These are phyloP conservation scores for Alternaria panax DNA, from an alignment of 2,329 filamentous ascomycete species.

Conservation along the genomic window DNA sequence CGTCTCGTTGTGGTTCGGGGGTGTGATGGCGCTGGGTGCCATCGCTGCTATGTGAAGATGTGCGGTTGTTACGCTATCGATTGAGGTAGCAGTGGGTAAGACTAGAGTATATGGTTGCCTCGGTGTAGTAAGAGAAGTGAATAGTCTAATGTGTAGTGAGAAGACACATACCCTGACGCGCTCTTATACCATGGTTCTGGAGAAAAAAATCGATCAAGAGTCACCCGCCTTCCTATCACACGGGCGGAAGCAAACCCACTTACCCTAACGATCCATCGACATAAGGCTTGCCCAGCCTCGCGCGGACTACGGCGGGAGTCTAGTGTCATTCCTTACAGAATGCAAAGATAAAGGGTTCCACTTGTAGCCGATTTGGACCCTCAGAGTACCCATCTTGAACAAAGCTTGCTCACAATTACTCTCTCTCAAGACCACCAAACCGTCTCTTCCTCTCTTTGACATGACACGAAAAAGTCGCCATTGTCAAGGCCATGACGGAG, in stretches of 20 bases:
- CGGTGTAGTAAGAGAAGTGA: neutral
- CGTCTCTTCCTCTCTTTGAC: neutral
- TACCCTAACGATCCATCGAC: conserved; percentile 14
- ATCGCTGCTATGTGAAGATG: conserved; percentile 19
- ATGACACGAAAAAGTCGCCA: conserved; percentile 2
- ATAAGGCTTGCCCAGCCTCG: conserved; percentile 19
- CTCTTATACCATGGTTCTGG: conserved; percentile 26
- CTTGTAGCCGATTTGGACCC: conserved; percentile 13
- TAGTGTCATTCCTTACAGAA: conserved; percentile 19
- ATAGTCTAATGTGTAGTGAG: conserved; percentile 1
- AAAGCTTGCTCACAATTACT: conserved; percentile 5
- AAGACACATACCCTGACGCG: conserved; percentile 6
- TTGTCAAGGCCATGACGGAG: conserved; percentile 8
- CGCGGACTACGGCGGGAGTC: conserved; percentile 18
- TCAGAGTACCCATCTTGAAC: neutral
- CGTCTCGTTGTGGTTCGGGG: conserved; percentile 34
- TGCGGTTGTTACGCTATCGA: neutral
- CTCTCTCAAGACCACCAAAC: neutral
- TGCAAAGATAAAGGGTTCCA: conserved; percentile 23
- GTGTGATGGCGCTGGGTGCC: conserved; percentile 45
- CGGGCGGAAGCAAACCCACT: conserved; percentile 20
- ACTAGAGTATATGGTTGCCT: neutral
- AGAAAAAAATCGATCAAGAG: conserved; percentile 31
- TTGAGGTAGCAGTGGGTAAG: neutral
- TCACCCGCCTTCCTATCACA: conserved; percentile 39